phyloP scores from a whole-genome alignment of 2,329 filamentous ascomycete species.

The Dactylellina parvicollis region DNA sequence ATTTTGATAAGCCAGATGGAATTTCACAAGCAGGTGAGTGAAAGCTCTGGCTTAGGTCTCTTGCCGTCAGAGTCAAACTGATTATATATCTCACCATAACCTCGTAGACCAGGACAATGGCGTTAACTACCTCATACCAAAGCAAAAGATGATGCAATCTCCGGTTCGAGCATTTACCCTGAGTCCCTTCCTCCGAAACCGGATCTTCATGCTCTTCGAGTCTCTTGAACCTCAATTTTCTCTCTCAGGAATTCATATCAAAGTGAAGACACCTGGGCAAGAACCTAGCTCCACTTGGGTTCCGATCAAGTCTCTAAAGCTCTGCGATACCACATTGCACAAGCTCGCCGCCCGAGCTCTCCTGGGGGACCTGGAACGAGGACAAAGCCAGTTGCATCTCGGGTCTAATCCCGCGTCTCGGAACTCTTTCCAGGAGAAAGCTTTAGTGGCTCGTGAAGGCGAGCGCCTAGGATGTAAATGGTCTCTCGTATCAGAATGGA shows the following conservation, averaged over 20 bases:
- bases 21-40: not conserved
- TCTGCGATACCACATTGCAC: not conserved
- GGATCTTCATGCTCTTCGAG: conserved; percentile 22
- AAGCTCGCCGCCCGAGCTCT: conserved; percentile 15
- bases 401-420: not conserved
- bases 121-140: not conserved
- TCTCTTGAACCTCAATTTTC: not conserved
- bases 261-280: not conserved
- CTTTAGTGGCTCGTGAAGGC: not conserved
- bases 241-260: not conserved
- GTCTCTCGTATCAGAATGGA: conserved; percentile 26
- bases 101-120: not conserved
- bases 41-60: not conserved
- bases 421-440: not conserved
- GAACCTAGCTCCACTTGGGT: not conserved
- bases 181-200: conserved; percentile 17
- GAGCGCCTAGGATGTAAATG: conserved; percentile 31
- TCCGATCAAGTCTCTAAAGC: not conserved
- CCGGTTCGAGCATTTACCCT: not conserved
- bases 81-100: not conserved
- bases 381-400: not conserved
- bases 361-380: conserved; percentile 5
- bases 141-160: conserved; percentile 13
- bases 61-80: not conserved
- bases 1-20: not conserved